Conservation (phyloP, 306 rosid species). For the Urtica urens region DNA sequence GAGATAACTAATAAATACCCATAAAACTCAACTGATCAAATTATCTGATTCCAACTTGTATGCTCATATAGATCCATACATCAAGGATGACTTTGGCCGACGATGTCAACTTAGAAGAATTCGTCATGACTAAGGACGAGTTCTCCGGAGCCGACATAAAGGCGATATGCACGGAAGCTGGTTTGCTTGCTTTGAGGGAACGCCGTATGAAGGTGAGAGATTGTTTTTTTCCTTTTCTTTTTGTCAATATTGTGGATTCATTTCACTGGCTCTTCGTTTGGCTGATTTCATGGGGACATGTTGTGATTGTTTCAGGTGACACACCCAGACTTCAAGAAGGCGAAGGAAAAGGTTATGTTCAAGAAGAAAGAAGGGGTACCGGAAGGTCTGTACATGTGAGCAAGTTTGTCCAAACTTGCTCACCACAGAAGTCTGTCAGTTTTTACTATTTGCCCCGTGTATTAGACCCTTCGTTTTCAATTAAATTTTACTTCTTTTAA, state of each 20-base stretch:
- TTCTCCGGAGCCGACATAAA: constrained; percentile 97
- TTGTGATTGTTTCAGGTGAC: constrained; percentile 74
- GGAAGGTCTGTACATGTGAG: constrained; percentile 93
- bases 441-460: constrained; percentile 7
- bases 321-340: constrained; percentile 84
- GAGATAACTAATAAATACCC: constrained; percentile 5
- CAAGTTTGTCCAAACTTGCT: constrained; percentile 4
- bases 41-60: background rate
- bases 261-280: too few species aligned
- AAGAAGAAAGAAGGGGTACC: constrained; percentile 99
- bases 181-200: constrained; percentile 84
- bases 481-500: constrained; percentile 2
- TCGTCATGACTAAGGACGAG: constrained; percentile 98
- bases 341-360: constrained; percentile 97
- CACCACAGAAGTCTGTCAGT: constrained; percentile 1
- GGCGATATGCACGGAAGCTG: constrained; percentile 99
- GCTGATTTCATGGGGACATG: too few species aligned
- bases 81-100: constrained; percentile 96
- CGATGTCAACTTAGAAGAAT: constrained; percentile 94
- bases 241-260: background rate
- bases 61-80: constrained; percentile 73
- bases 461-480: constrained; percentile 2
- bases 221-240: too few species aligned
- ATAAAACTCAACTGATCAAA: constrained; percentile 4
- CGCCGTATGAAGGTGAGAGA: constrained; percentile 91